Evolutionary conservation across 1,284 basidiomycete species (phyloP), one percentile per base, ranked within the genome.

Genomic region (Leccinum pachyderme): DNA sequence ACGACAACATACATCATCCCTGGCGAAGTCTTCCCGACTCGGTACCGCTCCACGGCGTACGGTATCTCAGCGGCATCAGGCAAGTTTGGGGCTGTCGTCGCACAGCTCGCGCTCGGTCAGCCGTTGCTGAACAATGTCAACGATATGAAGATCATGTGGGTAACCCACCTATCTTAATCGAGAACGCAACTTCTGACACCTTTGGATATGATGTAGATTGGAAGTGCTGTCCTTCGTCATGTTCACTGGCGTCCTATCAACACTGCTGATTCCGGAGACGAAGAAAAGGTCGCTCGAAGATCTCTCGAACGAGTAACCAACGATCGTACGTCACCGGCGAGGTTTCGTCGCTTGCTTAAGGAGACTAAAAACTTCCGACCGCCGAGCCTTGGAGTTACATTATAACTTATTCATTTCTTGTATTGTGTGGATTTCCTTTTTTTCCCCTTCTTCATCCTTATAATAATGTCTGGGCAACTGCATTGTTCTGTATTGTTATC

Each of bases 1-100:
- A 82, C 85, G 3, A 90, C 88, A 2, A 90, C 87, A 12, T 91
- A 79, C 59, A 63, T 90, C 59, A 72, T 89, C 43, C 89, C 89
- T 28, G 86, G 81, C 4, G 87, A 91, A 68, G 79, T 76, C 29
- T 91, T 89, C 79, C 87, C 89, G 2, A 89, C 89, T 4, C 80
- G 87, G 35, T 87, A 88, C 73, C 78, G 86, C 49, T 80, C 83
- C 1, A 88, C 87, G n/a, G 84, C 80, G 7, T 81, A 87, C 69
- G 86, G 88, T 56, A 83, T 89, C 63, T 82, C 81, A 3, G 87
- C 87, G 24, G 86, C 86, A 2, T 77, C 77, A 22, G 84, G 84
- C 25, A 89, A 87, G 70, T 64, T 86, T 43, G 87, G 87, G 27
- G 87, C 86, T 25, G 80, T 89, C 64, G 68, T 89, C 29, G 81